phyloP scores from a whole-genome alignment of 2,329 filamentous ascomycete genomes.

The Paraconiothyrium brasiliense region DNA sequence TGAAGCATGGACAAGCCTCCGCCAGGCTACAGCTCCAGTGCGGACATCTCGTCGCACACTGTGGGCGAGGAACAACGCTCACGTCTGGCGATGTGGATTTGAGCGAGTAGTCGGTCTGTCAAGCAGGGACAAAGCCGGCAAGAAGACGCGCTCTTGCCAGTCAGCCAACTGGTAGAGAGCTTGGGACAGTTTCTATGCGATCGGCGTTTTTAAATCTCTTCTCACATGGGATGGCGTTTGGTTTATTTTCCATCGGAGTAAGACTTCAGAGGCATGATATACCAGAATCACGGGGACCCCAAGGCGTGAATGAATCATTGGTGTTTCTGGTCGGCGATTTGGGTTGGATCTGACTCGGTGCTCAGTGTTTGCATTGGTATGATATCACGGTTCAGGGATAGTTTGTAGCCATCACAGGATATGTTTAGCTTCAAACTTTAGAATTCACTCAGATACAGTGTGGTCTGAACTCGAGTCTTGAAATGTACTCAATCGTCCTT shows the following conservation, averaged over 20 bases:
- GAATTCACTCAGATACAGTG: too few species aligned
- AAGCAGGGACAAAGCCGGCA: slow-evolving; percentile 18
- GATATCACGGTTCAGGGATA: neutral
- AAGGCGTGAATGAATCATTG: slow-evolving; percentile 2
- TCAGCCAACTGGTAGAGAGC: slow-evolving; percentile 7
- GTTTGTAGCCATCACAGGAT: too few species aligned
- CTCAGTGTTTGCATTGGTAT: neutral
- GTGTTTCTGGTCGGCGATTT: slow-evolving; percentile 16
- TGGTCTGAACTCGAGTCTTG: too few species aligned
- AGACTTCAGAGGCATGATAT: slow-evolving; percentile 18
- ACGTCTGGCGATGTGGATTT: slow-evolving; percentile 37
- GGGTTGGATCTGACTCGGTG: slow-evolving; percentile 9
- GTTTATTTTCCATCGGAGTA: slow-evolving; percentile 14
- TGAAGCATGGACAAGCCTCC: slow-evolving; percentile 34
- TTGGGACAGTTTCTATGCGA: neutral
- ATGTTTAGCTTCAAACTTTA: too few species aligned
- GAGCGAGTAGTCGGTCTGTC: slow-evolving; percentile 33
- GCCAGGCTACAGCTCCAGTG: slow-evolving; percentile 37
- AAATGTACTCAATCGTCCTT: too few species aligned
- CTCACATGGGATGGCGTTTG: slow-evolving; percentile 31
- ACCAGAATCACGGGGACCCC: slow-evolving; percentile 11
- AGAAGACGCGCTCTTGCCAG: slow-evolving; percentile 36
- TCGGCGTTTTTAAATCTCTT: slow-evolving; percentile 8
- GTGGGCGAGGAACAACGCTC: slow-evolving; percentile 42
- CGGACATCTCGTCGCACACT: slow-evolving; percentile 38